phyloP scores from a whole-genome alignment of 106 monocot genomes.

The Dendrobium huoshanense region DNA sequence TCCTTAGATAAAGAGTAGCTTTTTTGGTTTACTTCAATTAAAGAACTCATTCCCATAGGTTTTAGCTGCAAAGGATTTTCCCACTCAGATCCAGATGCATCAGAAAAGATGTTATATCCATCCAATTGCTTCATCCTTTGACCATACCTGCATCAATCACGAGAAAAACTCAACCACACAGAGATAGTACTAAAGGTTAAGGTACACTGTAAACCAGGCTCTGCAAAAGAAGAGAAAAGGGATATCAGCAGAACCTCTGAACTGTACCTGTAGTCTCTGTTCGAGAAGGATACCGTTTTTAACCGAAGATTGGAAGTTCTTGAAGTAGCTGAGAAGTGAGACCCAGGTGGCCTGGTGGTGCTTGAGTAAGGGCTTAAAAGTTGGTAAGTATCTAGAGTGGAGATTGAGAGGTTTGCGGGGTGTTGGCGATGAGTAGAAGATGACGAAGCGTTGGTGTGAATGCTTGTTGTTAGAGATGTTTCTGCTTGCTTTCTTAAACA shows the following conservation, averaged over 20 bases:
- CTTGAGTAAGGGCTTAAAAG: conserved; percentile 12
- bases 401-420: conserved; percentile 18
- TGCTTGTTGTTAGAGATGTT: conserved; percentile 35
- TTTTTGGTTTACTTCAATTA: conserved; percentile 24
- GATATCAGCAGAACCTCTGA: too few species aligned
- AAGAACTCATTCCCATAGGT: conserved; percentile 35
- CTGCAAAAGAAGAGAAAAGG: too few species aligned
- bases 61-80: conserved; percentile 48
- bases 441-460: not conserved
- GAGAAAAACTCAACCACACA: too few species aligned
- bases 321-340: conserved; percentile 2
- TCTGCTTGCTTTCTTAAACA: conserved; percentile 99
- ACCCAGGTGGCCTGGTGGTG: too few species aligned
- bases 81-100: conserved; percentile 17
- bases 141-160: conserved; percentile 20
- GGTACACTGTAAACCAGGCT: too few species aligned
- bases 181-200: too few species aligned
- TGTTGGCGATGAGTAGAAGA: not conserved
- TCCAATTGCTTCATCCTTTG: too few species aligned
- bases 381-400: conserved; percentile 18
- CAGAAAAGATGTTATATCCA: too few species aligned
- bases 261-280: conserved; percentile 14
- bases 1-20: conserved; percentile 4
- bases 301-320: not conserved
- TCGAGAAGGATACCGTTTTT: conserved; percentile 7